Base-by-base conservation (phyloP, 345 rosid species). In the Lenwebbia sp. region DNA sequence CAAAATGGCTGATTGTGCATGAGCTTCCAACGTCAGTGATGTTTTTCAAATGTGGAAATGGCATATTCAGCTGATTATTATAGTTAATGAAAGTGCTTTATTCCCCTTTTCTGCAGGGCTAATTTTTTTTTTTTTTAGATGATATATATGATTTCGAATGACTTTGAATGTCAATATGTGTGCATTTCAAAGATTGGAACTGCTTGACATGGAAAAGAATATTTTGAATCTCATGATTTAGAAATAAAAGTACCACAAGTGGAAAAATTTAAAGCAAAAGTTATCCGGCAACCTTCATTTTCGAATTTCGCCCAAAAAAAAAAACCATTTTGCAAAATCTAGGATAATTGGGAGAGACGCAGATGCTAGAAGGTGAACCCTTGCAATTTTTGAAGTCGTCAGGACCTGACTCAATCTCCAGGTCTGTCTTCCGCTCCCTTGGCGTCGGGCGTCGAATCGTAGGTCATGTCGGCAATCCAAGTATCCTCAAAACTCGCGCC, bases 371-470 rank as follows among this genome's bases (percentile, higher is more conserved):
- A 28, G 75, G 75, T 62, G 75, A 33, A 30, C 40, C 22, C 10
- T 15, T 28, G 75, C 75, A 14, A 62, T 30, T 30, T 13, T 15
- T 30, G 2, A 33, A 62, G 19, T 62, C 75, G 22, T 14, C 1
- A 2, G 75, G 75, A 49, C 51, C 13, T 10, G 13, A 49, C 51
- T 49, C 13, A 49, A 49, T 49, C 13, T 49, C 51, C 13, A 11
- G 51, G 23, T 54, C 12, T 0, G 0, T 33, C 25, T 9, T 10
- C 12, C 44, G 15, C 13, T 65, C 78, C 78, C 7, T 33, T 4
- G 25, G 44, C 1, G 0, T 65, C 2, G 1, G 25, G 25, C 0
- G 2, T 65, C 1, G 0, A 65, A 33, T 65, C 1, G 1, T 3
- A 21, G 12, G 44, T 33, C 37, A 2, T 10, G 3, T 5, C 0